Base-by-base conservation (phyloP, 1,139 yeast species). In the Maudiozyma humilis region DNA sequence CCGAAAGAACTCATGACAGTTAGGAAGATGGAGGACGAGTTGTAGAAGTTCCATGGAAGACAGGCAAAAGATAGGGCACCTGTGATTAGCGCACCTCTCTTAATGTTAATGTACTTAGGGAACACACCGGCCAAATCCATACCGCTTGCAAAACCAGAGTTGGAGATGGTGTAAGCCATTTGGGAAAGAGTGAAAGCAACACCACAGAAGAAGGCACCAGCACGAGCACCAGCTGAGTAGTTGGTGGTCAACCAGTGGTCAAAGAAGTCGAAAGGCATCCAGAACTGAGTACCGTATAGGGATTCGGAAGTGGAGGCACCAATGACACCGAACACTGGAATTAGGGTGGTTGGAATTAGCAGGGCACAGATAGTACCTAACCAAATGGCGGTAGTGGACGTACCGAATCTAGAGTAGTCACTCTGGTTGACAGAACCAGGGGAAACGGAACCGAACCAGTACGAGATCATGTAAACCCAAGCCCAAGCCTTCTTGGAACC, bases 121-220 rank as follows among this genome's bases (percentile, higher is more conserved):
- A 68, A 59, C 25, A 73, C 51, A 41, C 77, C 75, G 6, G 76
- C 66, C 42, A 73, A 55, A 56, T 74, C 78, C 65, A 72, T 72
- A 39, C 79, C 78, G 46, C 73, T 73, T 5, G 79, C 72, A 45
- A 73, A 66, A 18, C 75, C 77, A 55, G 75, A 72, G 45, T 72
- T 75, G 41, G 73, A 67, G 23, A 70, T 65, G 40, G 74, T 74
- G 43, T 73, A 68, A 44, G 73, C 71, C 15, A 75, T 59, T 50
- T 72, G 76, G 4, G 76, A 74, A 38, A 70, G 52, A 20, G 66
- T 59, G 58, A 74, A 73, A 2, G 72, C 64, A 10, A 71, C 52
- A 23, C 73, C 70, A 46, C 70, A 66, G 51, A 75, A 72, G 51
- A 71, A 72, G 12, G 71, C 64, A 31, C 72, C 79, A 16, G 73